Conservation (phyloP, 2,329 filamentous ascomycete genomes). For the Blastomyces parvus region DNA sequence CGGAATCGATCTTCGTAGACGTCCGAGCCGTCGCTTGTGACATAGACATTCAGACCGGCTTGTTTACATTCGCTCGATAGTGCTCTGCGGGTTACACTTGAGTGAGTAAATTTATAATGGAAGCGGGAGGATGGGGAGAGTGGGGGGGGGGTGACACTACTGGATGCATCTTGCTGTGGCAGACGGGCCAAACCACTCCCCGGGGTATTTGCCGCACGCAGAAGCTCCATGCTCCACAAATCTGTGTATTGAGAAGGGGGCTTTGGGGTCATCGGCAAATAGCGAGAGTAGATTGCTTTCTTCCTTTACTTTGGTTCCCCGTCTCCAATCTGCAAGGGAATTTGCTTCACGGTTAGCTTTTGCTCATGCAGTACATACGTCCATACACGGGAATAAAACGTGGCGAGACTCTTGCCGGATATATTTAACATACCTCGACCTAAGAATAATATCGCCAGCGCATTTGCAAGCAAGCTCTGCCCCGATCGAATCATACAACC, state of each 20-base stretch:
- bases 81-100: conserved; percentile 45
- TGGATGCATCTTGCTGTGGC: conserved; percentile 90
- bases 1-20: conserved; percentile 87
- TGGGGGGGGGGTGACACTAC: conserved; percentile 47
- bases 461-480: conserved; percentile 84
- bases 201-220: conserved; percentile 86
- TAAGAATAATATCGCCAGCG: conserved; percentile 60
- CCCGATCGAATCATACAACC: conserved; percentile 98
- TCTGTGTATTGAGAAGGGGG: conserved; percentile 88
- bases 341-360: conserved; percentile 17
- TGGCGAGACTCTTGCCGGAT: neutral
- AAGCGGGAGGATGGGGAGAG: neutral
- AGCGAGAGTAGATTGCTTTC: conserved; percentile 65
- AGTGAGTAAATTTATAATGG: neutral
- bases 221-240: conserved; percentile 83
- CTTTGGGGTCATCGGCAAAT: conserved; percentile 77
- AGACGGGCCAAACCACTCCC: conserved; percentile 98
- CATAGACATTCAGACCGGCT: conserved; percentile 66
- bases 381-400: neutral
- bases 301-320: conserved; percentile 42
- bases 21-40: conserved; percentile 80
- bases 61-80: conserved; percentile 57
- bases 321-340: conserved; percentile 59
- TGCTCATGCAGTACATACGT: neutral
- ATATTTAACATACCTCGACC: conserved; percentile 57